Evolutionary conservation across 2,329 filamentous ascomycete genomes (phyloP), one percentile per base, ranked within the genome.

Genomic region (Curvularia verruculosa): DNA sequence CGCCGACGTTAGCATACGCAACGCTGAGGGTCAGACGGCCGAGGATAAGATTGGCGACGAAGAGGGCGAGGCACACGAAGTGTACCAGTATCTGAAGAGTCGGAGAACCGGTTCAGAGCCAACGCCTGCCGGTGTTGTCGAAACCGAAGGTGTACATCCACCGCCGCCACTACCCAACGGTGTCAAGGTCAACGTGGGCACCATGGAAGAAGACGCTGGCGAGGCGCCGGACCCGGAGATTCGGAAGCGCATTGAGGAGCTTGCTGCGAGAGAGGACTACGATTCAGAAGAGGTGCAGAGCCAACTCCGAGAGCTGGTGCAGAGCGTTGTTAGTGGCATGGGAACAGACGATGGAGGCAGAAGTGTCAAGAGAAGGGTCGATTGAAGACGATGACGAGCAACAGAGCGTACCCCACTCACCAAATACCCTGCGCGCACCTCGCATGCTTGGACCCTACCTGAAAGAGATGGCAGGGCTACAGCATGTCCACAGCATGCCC

Each of bases 221-320:
- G 82, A 82, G 37, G 86, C 88, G 56, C 85, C 89, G 8, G 92
- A 98, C 72, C 87, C 91, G 1, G 92, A 93, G 65, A 91, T 99
- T 65, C 87, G 89, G 71, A 83, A 89, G 64, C 84, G 91, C 51
- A 98, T 99, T 71, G 92, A 98, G 70, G 90, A 96, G 76, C 79
- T 99, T 58, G 93, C 95, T 2, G 84, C 88, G 34, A 84, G 92
- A 39, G 87, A 89, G 23, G 92, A 98, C 71, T 96, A 97, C 69
- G 83, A 94, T 67, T 89, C 87, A 5, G 87, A 91, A 52, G 86
- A 89, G 58, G 91, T 90, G 3, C 95, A 99, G 77, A 84, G 84
- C 21, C 87, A 93, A 71, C 78, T 99, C 69, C 85, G 92, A 58
- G 84, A 86, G 64, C 79, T 99, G 58, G 87, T 99, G 5, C 85